These are phyloP conservation scores for Meyerozyma carpophila DNA, from an alignment of 1,139 yeast genomes.

Conservation along the genomic window DNA sequence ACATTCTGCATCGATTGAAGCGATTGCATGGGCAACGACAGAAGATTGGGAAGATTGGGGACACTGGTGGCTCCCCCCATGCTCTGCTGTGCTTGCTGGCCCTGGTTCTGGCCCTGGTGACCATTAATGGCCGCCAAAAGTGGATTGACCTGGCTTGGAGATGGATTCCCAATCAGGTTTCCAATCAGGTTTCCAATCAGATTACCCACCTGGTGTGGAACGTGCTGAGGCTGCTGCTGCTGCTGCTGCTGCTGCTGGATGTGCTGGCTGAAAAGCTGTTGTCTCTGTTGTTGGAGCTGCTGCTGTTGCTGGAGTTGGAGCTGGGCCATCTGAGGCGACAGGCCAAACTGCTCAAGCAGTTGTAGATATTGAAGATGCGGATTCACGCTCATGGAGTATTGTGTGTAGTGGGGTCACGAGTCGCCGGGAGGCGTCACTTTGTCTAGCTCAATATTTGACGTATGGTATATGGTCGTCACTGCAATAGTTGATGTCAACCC, in stretches of 20 bases:
- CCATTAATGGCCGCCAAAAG: constrained; percentile 30
- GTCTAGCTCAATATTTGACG: neutral
- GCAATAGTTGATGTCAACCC: neutral
- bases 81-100: neutral
- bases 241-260: constrained; percentile 13
- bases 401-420: neutral
- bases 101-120: neutral
- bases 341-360: constrained; percentile 26
- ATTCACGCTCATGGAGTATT: constrained; percentile 20
- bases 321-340: constrained; percentile 37
- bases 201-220: constrained; percentile 17
- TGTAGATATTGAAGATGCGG: constrained; percentile 44
- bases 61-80: neutral
- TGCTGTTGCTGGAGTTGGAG: constrained; percentile 32
- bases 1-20: neutral
- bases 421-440: neutral
- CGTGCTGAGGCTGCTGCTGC: constrained; percentile 16
- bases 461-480: neutral
- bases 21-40: neutral
- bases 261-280: constrained; percentile 33
- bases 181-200: constrained; percentile 11
- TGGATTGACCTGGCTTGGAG: constrained; percentile 15
- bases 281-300: constrained; percentile 38
- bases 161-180: constrained; percentile 3
- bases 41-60: neutral